phyloP scores from a whole-genome alignment of 495 filamentous ascomycete genomes.

The Physcia stellaris region DNA sequence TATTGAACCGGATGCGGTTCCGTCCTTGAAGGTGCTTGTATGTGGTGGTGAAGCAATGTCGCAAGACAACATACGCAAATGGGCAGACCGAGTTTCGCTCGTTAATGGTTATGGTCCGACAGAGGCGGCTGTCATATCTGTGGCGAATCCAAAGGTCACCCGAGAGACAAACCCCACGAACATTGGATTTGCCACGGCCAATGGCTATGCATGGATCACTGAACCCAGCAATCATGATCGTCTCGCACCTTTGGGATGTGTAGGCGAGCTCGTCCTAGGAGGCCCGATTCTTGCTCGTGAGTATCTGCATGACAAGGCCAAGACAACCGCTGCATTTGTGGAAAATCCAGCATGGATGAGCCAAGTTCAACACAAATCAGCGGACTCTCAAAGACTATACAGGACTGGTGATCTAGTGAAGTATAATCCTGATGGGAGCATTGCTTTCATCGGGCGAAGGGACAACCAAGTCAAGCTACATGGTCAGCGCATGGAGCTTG shows the following conservation, averaged over 20 bases:
- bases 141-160: constrained; percentile 16
- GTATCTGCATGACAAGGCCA: constrained; percentile 38
- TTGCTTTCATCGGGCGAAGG: constrained; percentile 17
- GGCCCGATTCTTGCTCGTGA: constrained; percentile 35
- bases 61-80: constrained; percentile 36
- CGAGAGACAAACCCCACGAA: constrained; percentile 19
- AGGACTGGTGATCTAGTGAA: constrained; percentile 21
- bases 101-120: constrained; percentile 49
- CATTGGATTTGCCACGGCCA: constrained; percentile 35
- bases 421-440: constrained; percentile 16
- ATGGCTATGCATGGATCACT: constrained; percentile 38
- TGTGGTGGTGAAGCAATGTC: constrained; percentile 36
- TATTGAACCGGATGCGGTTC: constrained; percentile 31
- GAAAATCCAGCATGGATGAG: constrained; percentile 22
- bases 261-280: constrained; percentile 40
- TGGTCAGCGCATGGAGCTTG: constrained; percentile 20
- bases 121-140: constrained; percentile 29
- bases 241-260: constrained; percentile 36
- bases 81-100: constrained; percentile 34
- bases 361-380: constrained; percentile 3
- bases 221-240: constrained; percentile 33
- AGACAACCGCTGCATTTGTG: constrained; percentile 36
- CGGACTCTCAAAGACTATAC: constrained; percentile 18
- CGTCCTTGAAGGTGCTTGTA: constrained; percentile 28
- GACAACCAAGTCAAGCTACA: constrained; percentile 24